Conservation (phyloP, 2,329 filamentous ascomycete species). For the Botrytis hyacinthi region DNA sequence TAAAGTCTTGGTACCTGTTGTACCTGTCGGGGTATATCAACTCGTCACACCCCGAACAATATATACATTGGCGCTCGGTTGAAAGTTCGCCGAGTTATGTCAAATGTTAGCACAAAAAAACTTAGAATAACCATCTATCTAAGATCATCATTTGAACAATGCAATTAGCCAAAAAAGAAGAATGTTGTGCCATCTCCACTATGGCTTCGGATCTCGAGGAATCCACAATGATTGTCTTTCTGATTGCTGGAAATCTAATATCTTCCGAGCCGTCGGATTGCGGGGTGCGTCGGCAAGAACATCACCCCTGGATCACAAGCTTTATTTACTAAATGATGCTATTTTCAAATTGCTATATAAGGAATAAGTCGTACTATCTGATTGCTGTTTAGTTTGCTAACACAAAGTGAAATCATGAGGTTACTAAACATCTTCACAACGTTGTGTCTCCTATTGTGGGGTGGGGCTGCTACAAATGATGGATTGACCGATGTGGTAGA, state of each 20-base stretch:
- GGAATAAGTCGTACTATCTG: neutral
- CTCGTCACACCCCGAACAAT: neutral
- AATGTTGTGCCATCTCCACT: neutral
- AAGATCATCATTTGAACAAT: slow-evolving; percentile 1
- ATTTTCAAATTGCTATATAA: slow-evolving; percentile 3
- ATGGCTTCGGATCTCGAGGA: neutral
- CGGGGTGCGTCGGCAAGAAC: slow-evolving; percentile 11
- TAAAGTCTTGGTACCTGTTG: neutral
- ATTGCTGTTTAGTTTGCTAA: neutral
- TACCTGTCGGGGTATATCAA: slow-evolving; percentile 1
- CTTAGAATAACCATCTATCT: neutral
- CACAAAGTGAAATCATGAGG: slow-evolving; percentile 26
- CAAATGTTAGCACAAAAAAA: slow-evolving; percentile 1
- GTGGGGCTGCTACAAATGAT: slow-evolving; percentile 41
- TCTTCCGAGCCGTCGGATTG: neutral
- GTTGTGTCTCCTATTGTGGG: slow-evolving; percentile 31
- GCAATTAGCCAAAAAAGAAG: slow-evolving; percentile 14
- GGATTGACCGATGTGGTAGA: slow-evolving; percentile 46
- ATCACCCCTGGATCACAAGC: neutral
- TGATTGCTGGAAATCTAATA: slow-evolving; percentile 19
- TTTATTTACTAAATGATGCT: neutral
- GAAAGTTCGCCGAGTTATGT: slow-evolving; percentile 17
- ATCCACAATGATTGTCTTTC: slow-evolving; percentile 13
- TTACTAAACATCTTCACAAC: slow-evolving; percentile 30
- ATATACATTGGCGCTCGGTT: slow-evolving; percentile 6